These are phyloP conservation scores for Blastocystis sp. DNA, from an alignment of 352 stramenopile species.

Conservation along the genomic window DNA sequence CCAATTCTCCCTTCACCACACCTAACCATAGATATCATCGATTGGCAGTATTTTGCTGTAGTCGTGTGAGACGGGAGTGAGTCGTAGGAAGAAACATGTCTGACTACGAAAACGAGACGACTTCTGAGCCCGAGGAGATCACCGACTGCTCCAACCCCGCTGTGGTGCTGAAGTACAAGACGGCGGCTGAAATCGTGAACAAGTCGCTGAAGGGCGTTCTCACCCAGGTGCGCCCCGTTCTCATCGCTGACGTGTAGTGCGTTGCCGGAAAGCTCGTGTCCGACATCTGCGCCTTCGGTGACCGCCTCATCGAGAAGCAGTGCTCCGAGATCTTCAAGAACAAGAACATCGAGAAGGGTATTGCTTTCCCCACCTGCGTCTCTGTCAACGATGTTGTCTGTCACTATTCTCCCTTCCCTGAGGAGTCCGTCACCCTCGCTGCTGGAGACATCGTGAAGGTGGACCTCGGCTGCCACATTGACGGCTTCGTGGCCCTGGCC, in stretches of 20 bases:
- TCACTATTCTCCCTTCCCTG: slow-evolving; percentile 92
- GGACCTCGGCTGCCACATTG: slow-evolving; percentile 97
- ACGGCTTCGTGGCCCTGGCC: slow-evolving; percentile 96
- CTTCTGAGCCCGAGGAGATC: slow-evolving; percentile 76
- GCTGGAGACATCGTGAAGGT: slow-evolving; percentile 87
- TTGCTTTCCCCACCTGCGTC: slow-evolving; percentile 97
- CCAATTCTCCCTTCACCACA: too few relatives aligned
- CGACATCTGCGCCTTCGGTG: slow-evolving; percentile 75
- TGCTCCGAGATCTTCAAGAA: slow-evolving; percentile 90
- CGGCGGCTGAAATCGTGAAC: slow-evolving; percentile 96
- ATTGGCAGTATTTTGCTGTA: too few relatives aligned
- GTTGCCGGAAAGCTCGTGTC: slow-evolving; percentile 57
- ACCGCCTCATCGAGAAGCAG: slow-evolving; percentile 78
- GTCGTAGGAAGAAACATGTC: not conserved
- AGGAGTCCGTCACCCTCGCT: slow-evolving; percentile 82
- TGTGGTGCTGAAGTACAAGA: slow-evolving; percentile 92
- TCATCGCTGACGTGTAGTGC: not conserved
- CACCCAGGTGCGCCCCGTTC: slow-evolving; percentile 77
- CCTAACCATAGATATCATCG: too few relatives aligned
- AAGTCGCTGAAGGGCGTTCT: slow-evolving; percentile 90
- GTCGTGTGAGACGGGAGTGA: too few relatives aligned
- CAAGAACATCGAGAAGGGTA: slow-evolving; percentile 93
- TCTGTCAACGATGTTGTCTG: slow-evolving; percentile 97
- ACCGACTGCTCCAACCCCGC: slow-evolving; percentile 85
- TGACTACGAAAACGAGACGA: slow-evolving; percentile 77